Evolutionary conservation across 2,329 filamentous ascomycete species (phyloP).

Genomic region (Triangularia setosa): DNA sequence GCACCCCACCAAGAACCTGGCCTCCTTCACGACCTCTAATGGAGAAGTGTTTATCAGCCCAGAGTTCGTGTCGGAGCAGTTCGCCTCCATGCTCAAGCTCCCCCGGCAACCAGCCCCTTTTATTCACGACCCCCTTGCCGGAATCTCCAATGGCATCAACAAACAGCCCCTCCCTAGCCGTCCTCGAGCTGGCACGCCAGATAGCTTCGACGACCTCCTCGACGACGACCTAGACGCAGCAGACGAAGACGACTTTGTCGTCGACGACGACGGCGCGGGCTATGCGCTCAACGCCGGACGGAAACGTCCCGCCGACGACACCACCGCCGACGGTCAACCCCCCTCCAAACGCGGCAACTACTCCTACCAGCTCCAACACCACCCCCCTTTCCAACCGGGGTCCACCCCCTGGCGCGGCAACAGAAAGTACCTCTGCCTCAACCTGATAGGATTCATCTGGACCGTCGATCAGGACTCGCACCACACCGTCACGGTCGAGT

Average conservation of each 20-base stretch:
- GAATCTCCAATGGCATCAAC: slow-evolving; percentile 63
- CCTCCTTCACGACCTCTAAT: slow-evolving; percentile 88
- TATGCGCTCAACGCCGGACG: slow-evolving; percentile 60
- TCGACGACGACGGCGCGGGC: slow-evolving; percentile 91
- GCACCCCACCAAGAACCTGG: slow-evolving; percentile 84
- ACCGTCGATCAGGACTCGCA: slow-evolving; percentile 93
- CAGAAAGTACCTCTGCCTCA: slow-evolving; percentile 87
- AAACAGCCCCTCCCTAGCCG: slow-evolving; percentile 51
- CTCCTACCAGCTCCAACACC: slow-evolving; percentile 58
- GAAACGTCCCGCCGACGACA: slow-evolving; percentile 48
- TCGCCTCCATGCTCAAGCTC: slow-evolving; percentile 52
- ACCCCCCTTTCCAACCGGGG: slow-evolving; percentile 86
- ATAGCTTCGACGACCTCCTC: slow-evolving; percentile 81
- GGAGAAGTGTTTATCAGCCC: slow-evolving; percentile 91
- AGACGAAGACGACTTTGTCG: slow-evolving; percentile 75
- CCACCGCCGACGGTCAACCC: slow-evolving; percentile 40
- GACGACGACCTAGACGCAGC: slow-evolving; percentile 46
- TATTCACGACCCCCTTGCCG: slow-evolving; percentile 72
- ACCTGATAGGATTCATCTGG: slow-evolving; percentile 92
- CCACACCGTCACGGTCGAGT: slow-evolving; percentile 93
- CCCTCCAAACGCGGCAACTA: slow-evolving; percentile 49
- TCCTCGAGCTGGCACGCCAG: slow-evolving; percentile 60
- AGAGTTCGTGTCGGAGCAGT: slow-evolving; percentile 60
- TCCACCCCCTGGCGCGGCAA: slow-evolving; percentile 96
- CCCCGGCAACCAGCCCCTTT: slow-evolving; percentile 74